Evolutionary conservation across 257 asterid genomes (phyloP), one percentile per base, ranked within the genome.

Genomic region (Linderniella brevidens): DNA sequence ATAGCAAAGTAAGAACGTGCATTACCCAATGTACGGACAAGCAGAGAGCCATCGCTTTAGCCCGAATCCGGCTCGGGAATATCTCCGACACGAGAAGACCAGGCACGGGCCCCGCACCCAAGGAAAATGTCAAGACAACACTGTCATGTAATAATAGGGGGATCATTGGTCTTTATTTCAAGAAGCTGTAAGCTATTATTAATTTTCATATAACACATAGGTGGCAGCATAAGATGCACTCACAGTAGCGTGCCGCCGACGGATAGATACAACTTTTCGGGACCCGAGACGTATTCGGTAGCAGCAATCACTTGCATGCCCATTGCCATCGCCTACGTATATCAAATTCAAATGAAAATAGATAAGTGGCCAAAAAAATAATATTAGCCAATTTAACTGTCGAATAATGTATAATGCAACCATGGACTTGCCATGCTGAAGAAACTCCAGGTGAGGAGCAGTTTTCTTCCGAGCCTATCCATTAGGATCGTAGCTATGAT

Each of bases 41-140:
- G 82, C 97, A 79, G 55, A 79, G 32, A 54, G 97, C 97, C 94
- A 82, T 86, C 48, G 97, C 97, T 67, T 74, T 82, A 15, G 92
- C 94, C 62, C 94, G 77, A 53, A 86, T 86, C 47, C 93, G 71
- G 64, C 82, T 66, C 4, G 97, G 93, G 46, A 86, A 69, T 62
- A 86, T 79, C 76, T 86, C 97, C 4, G 97, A 82, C 38, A 86
- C 74, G 48, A 86, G 87, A 50, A 86, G 94, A 46, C 87, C 58
- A 5, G 97, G 97, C 17, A 86, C 86, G 10, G 94, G 94, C 6
- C 97, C 97, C 54, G 92, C 97, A 16, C 97, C 97, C 56, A 86
- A 55, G 25, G 97, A 48, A 69, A 82, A 86, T 32, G 87, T 55
- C 69, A 75, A 41, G 41, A 86, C 97, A 68, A 68, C 69, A 69